Evolutionary conservation across 2,329 filamentous ascomycete genomes (phyloP).

Genomic region (Grosmannia serpens): DNA sequence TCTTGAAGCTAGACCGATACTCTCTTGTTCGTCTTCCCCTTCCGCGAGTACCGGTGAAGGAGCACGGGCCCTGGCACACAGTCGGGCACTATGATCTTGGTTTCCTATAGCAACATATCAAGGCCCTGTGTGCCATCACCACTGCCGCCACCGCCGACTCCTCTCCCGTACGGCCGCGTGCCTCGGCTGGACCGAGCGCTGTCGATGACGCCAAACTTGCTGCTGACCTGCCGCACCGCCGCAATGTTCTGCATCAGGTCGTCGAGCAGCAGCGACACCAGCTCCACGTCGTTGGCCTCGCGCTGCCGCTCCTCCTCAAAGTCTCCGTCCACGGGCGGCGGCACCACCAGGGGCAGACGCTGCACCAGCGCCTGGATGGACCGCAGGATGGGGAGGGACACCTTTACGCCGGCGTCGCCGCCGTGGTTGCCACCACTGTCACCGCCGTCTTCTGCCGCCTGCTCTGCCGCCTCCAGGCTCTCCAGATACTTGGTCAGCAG

Average conservation of each 20-base stretch:
- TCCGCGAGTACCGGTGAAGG: background rate
- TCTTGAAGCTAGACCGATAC: no score
- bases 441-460: background rate
- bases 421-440: background rate
- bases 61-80: no score
- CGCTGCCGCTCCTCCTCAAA: constrained; percentile 62
- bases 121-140: background rate
- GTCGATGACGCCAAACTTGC: constrained; percentile 57
- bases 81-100: no score
- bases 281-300: constrained; percentile 73
- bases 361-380: constrained; percentile 79
- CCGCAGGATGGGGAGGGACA: constrained; percentile 64
- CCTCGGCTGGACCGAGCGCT: constrained; percentile 16
- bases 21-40: background rate
- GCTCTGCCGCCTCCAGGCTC: constrained; percentile 36
- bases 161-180: background rate
- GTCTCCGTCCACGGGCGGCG: constrained; percentile 46
- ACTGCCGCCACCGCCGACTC: background rate
- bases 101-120: background rate
- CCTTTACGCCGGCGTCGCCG: constrained; percentile 20
- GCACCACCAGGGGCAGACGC: constrained; percentile 70
- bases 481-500: constrained; percentile 69
- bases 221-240: constrained; percentile 60
- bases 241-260: constrained; percentile 62
- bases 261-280: constrained; percentile 61